A percentile compares a stretch with the other conserved stretches of the same genome.
phyloP scores from a whole-genome alignment of 2,329 filamentous ascomycete species.

The Hypomyces perniciosus region DNA sequence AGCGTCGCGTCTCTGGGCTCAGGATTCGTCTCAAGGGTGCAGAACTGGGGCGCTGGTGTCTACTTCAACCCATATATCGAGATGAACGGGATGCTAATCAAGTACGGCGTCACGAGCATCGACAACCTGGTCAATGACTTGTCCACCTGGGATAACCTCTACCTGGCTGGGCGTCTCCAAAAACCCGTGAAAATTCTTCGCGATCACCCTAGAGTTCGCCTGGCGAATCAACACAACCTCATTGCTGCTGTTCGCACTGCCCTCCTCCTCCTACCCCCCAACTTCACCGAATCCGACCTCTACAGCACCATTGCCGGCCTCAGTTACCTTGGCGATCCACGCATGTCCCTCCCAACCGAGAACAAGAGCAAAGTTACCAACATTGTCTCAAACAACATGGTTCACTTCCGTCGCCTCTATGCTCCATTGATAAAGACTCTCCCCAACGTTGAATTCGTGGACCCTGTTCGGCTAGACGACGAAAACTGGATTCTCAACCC shows the following conservation, averaged over 20 bases:
- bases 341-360: constrained; percentile 86
- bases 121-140: constrained; percentile 84
- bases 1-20: constrained; percentile 77
- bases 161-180: constrained; percentile 91
- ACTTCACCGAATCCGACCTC: constrained; percentile 80
- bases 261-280: constrained; percentile 73
- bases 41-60: constrained; percentile 90
- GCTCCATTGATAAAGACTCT: constrained; percentile 82
- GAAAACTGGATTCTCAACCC: constrained; percentile 35
- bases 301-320: constrained; percentile 89
- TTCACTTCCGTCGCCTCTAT: constrained; percentile 88
- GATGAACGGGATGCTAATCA: constrained; percentile 91
- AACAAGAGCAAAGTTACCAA: constrained; percentile 89
- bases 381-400: constrained; percentile 86
- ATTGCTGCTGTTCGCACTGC: constrained; percentile 87
- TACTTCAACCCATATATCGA: constrained; percentile 97
- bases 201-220: constrained; percentile 84
- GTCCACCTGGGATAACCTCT: constrained; percentile 86
- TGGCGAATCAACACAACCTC: constrained; percentile 94
- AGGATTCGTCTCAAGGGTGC: constrained; percentile 74
- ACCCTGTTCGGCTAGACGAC: constrained; percentile 39
- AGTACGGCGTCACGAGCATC: constrained; percentile 95
- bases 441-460: constrained; percentile 76
- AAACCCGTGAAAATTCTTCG: constrained; percentile 97
- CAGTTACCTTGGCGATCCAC: constrained; percentile 92